Base-by-base conservation (phyloP, 805 yeast species). In the Yamadazyma paraphyllophila region DNA sequence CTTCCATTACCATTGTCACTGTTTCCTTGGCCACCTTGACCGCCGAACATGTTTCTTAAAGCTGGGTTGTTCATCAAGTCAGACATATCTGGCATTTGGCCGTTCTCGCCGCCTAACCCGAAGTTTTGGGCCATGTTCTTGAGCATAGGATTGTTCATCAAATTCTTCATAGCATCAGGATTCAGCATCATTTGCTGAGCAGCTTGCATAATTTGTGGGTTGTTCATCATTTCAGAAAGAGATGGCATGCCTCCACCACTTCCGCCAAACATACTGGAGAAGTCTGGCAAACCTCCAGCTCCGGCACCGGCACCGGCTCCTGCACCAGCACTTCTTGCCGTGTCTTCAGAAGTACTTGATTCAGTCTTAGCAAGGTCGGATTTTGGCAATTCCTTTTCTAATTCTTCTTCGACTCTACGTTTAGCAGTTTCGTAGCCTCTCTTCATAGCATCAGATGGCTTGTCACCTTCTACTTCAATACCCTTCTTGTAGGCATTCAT, bases 361-460 rank as follows among this genome's bases (percentile, higher is more conserved):
- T 67, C 54, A 4, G 58, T 45, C 9, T 47, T 26, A 34, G 69
- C 54, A 38, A 69, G 61, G 36, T 45, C 50, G 27, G 48, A 11
- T 4, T 31, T 33, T 24, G 50, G 50, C 36, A 51, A 43, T 3
- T 67, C 58, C 43, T 52, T 63, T 54, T 76, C 81, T 53, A 83
- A 68, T 45, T 88, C 87, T 60, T 85, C 91, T 58, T 86, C 89
- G 33, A 87, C 88, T 63, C 91, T 83, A 66, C 80, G 80, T 72
- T 88, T 88, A 17, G 97, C 97, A 30, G 96, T 88, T 65, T 92
- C 97, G 63, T 82, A 90, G 44, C 97, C 99, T 61, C 84, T 83
- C 66, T 78, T 80, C 97, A 92, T 92, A 13, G 94, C 91, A 34
- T 86, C 96, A 7, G 91, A 80, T 39, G 92, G 89, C 20, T 72